Evolutionary conservation across 805 yeast species (phyloP), one percentile per base, ranked within the genome.

Genomic region (Suhomyces sp.): DNA sequence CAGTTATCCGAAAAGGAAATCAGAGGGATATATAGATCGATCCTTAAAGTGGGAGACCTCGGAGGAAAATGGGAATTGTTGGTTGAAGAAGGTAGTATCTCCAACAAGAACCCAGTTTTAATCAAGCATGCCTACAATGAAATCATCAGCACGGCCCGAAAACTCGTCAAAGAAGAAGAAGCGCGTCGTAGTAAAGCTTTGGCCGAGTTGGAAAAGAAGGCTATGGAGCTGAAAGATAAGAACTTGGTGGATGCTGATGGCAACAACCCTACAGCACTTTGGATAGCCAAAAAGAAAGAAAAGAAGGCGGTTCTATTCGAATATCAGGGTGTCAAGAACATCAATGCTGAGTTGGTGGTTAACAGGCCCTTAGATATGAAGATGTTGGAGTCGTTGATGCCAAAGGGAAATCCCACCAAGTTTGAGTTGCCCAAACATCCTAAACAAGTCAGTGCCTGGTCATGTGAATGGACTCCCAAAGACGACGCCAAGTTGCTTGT

Each of bases 271-370:
- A 71, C 77, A 52, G 77, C 85, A 0, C 67, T 77, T 46, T 78
- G 85, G 79, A 68, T 83, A 35, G 77, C 82, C 43, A 86, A 87
- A 63, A 83, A 86, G 68, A 87, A 85, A 64, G 97, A 92, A 62
- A 87, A 89, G 69, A 89, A 87, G 68, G 97, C 97, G 0, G 86
- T 91, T 15, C 70, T 93, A 46, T 92, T 94, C 67, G 96, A 90
- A 58, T 91, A 86, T 68, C 85, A 85, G 54, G 93, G 91, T 41
- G 96, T 92, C 44, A 88, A 89, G 67, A 86, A 86, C 57, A 73
- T 94, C 60, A 94, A 94, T 71, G 98, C 99, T 0, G 99, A 94
- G 67, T 75, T 89, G 47, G 79, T 94, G 15, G 58, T 91, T 12
- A 82, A 84, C 54, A 83, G 99, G 58, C 97, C 97, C 0, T 80